Conservation (phyloP, 2,329 filamentous ascomycete genomes). For the Myriosclerotinia scirpicola region DNA sequence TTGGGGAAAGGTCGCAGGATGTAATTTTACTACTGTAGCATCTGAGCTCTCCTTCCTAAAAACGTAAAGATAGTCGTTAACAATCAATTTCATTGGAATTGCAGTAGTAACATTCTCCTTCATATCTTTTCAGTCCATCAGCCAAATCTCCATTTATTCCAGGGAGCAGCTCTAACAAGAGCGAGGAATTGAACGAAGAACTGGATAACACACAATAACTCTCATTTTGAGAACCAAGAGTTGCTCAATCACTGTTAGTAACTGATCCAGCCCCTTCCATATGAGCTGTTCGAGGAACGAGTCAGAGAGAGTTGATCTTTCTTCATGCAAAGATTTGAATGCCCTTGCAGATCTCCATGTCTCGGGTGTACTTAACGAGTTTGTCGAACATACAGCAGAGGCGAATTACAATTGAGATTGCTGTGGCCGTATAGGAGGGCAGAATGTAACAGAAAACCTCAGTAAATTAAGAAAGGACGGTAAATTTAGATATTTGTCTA, state of each 20-base stretch:
- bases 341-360: background rate
- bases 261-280: no score
- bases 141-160: background rate
- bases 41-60: no score
- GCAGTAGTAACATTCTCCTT: no score
- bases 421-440: background rate
- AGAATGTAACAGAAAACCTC: background rate
- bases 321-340: no score
- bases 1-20: no score
- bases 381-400: background rate
- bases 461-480: no score
- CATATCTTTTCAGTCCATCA: no score
- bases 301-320: background rate
- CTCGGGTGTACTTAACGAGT: background rate
- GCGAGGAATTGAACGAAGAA: background rate
- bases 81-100: no score
- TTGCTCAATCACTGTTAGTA: background rate
- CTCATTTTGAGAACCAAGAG: background rate
- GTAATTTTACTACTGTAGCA: no score
- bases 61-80: no score
- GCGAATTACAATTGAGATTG: background rate
- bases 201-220: no score
- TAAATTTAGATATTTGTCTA: background rate
- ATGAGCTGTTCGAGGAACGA: background rate
- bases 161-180: background rate